A percentile compares a stretch with the other conserved stretches of the same genome.
Conservation (phyloP, 2,329 filamentous ascomycete species). For the Fusarium burgessii region DNA sequence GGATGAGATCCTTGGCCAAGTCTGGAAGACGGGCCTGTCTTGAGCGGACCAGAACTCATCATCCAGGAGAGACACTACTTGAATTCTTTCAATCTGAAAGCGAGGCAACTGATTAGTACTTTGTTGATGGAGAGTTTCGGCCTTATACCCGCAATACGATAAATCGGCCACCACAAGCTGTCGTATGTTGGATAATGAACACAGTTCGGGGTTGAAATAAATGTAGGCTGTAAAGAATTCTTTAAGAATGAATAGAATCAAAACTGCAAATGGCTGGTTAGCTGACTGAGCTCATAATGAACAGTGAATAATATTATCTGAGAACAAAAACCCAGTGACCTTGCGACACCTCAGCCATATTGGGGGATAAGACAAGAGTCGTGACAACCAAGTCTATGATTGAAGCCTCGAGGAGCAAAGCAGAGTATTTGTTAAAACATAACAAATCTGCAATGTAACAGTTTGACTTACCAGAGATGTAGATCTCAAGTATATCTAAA, state of each 20-base stretch:
- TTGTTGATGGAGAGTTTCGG: neutral
- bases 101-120: slow-evolving; percentile 1
- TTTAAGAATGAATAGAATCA: slow-evolving; percentile 37
- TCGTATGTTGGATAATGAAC: slow-evolving; percentile 13
- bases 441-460: slow-evolving; percentile 9
- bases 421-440: slow-evolving; percentile 14
- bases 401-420: slow-evolving; percentile 15
- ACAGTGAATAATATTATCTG: slow-evolving; percentile 20
- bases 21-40: slow-evolving; percentile 64
- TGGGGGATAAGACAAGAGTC: slow-evolving; percentile 22
- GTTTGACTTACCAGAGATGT: slow-evolving; percentile 42
- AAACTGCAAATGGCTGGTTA: slow-evolving; percentile 41
- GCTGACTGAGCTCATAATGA: slow-evolving; percentile 34
- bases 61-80: slow-evolving; percentile 39
- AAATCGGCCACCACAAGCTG: slow-evolving; percentile 13
- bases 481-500: slow-evolving; percentile 48
- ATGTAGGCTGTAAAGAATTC: slow-evolving; percentile 27
- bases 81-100: slow-evolving; percentile 18
- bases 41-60: slow-evolving; percentile 66
- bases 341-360: slow-evolving; percentile 22
- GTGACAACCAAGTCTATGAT: slow-evolving; percentile 7
- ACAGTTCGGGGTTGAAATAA: slow-evolving; percentile 12
- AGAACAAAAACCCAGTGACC: slow-evolving; percentile 29
- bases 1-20: slow-evolving; percentile 61
- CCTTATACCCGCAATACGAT: neutral